These are phyloP conservation scores for Wickerhamomyces sp. DNA, from an alignment of 1,139 yeast species.

Conservation along the genomic window DNA sequence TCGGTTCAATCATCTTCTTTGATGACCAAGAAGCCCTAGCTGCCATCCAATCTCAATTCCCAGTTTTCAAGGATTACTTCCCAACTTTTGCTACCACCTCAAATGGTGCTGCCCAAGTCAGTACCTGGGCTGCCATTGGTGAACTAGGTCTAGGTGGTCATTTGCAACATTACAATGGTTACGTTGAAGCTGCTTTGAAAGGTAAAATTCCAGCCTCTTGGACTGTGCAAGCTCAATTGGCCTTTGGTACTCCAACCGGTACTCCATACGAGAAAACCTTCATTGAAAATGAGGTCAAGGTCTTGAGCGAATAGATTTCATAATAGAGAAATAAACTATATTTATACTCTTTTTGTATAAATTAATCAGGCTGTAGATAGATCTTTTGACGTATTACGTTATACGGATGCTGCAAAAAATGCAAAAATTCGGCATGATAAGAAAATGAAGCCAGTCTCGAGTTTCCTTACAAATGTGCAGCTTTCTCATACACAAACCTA, in stretches of 20 bases:
- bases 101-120: constrained; percentile 42
- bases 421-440: no score
- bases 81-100: constrained; percentile 40
- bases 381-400: no score
- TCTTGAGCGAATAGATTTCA: constrained; percentile 13
- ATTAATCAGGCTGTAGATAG: no score
- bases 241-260: constrained; percentile 37
- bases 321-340: no score
- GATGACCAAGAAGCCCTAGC: constrained; percentile 35
- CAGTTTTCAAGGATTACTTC: constrained; percentile 36
- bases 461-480: no score
- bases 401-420: no score
- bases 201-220: constrained; percentile 36
- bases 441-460: no score
- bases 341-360: no score
- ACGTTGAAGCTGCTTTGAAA: constrained; percentile 34
- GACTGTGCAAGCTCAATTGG: constrained; percentile 41
- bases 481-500: no score
- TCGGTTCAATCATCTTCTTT: constrained; percentile 42
- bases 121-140: constrained; percentile 40
- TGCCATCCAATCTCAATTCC: constrained; percentile 34
- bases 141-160: constrained; percentile 40
- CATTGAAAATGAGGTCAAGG: constrained; percentile 32
- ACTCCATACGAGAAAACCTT: constrained; percentile 31
- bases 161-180: constrained; percentile 43